Evolutionary conservation across 176 grass and related monocot species (phyloP).

Genomic region (Juncus effusus): DNA sequence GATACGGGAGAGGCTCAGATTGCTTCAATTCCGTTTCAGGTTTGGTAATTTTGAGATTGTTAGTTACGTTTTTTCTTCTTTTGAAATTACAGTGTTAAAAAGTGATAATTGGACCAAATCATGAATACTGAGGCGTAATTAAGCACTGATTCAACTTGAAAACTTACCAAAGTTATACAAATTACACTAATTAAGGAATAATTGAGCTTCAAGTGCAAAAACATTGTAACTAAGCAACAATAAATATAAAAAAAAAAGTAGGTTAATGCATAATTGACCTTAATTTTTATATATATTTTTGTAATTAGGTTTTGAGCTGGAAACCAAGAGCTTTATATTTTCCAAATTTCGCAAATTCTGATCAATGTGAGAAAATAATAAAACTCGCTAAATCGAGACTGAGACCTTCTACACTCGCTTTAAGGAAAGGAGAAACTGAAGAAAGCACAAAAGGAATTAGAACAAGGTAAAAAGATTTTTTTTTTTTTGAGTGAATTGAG

Average conservation of each 20-base stretch:
- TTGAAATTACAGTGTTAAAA: neutral
- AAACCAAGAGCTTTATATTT: constrained; percentile 85
- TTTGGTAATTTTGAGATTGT: neutral
- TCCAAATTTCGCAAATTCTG: constrained; percentile 72
- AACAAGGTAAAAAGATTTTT: constrained; percentile 58
- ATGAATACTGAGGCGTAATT: too few relatives aligned
- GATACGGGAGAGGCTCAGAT: constrained; percentile 46
- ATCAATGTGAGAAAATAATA: constrained; percentile 72
- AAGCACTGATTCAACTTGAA: neutral
- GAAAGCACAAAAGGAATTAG: constrained; percentile 89
- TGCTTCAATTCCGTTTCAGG: constrained; percentile 62
- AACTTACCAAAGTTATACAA: neutral
- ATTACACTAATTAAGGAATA: neutral
- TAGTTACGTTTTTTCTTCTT: constrained; percentile 7
- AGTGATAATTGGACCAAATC: too few relatives aligned
- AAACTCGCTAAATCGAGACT: constrained; percentile 67
- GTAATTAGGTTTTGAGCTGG: constrained; percentile 93
- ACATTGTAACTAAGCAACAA: too few relatives aligned
- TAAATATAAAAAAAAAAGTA: too few relatives aligned
- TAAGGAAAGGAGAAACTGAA: constrained; percentile 78
- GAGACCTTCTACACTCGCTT: constrained; percentile 73
- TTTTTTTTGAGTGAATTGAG: constrained; percentile 11
- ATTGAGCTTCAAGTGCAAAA: neutral
- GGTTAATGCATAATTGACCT: neutral
- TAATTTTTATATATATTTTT: constrained; percentile 28